Percentiles rank a stretch among this genome's conserved stretches.
Conservation (phyloP, 495 filamentous ascomycete species). For the Penicillium alfredii region DNA sequence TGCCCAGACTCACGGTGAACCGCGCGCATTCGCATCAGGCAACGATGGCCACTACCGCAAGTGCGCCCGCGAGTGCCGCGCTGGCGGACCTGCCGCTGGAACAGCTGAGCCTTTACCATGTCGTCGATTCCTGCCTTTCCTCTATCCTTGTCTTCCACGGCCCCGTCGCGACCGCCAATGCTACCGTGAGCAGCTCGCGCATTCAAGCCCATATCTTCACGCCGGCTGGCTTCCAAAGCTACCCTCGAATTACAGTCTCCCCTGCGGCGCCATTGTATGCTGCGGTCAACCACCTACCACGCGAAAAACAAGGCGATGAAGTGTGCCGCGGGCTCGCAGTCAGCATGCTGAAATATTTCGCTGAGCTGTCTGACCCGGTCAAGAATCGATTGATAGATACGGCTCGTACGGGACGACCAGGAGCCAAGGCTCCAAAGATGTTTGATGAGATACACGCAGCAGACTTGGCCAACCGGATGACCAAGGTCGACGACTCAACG, state of each 20-base stretch:
- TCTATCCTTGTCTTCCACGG: slow-evolving; percentile 82
- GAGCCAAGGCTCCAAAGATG: slow-evolving; percentile 49
- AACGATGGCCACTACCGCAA: slow-evolving; percentile 33
- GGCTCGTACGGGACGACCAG: slow-evolving; percentile 27
- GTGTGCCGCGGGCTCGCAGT: slow-evolving; percentile 84
- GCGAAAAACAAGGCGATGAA: slow-evolving; percentile 90
- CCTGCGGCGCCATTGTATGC: slow-evolving; percentile 92
- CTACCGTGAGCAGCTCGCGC: slow-evolving; percentile 78
- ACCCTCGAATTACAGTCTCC: slow-evolving; percentile 83
- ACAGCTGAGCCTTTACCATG: slow-evolving; percentile 73
- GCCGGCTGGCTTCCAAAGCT: slow-evolving; percentile 79
- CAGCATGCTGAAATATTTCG: slow-evolving; percentile 87
- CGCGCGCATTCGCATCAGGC: slow-evolving; percentile 4
- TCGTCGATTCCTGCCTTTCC: slow-evolving; percentile 68
- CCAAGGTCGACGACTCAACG: slow-evolving; percentile 63
- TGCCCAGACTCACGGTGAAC: too few relatives aligned
- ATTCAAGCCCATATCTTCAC: slow-evolving; percentile 91
- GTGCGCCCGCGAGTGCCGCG: slow-evolving; percentile 19
- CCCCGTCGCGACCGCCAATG: slow-evolving; percentile 73
- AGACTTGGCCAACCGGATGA: slow-evolving; percentile 77
- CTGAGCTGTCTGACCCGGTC: slow-evolving; percentile 69
- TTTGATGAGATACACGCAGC: slow-evolving; percentile 93
- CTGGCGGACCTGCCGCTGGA: slow-evolving; percentile 59
- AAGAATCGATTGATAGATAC: slow-evolving; percentile 50
- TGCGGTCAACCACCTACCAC: slow-evolving; percentile 85